Conservation (phyloP, 2,329 filamentous ascomycete genomes). For the Onygena corvina region DNA sequence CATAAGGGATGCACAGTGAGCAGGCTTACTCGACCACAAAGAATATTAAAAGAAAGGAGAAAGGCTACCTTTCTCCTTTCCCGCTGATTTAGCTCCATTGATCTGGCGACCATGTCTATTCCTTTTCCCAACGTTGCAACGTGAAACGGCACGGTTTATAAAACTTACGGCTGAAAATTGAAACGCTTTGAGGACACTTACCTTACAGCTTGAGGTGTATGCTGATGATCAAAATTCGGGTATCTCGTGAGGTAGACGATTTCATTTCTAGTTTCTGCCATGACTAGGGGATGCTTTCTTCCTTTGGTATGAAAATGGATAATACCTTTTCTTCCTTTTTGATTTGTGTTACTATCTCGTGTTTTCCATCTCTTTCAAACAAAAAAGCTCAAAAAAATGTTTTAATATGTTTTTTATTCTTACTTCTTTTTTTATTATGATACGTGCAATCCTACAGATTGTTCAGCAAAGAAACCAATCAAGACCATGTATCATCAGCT, state of each 20-base stretch:
- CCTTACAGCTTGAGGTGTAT: not conserved
- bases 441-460: not conserved
- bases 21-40: not conserved
- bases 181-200: not conserved
- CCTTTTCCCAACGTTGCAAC: not conserved
- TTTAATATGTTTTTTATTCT: not conserved
- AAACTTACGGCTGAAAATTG: not conserved
- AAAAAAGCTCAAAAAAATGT: not conserved
- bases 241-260: not conserved
- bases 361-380: not conserved
- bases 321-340: not conserved
- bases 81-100: not conserved
- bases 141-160: not conserved
- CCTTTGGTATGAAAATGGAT: not conserved
- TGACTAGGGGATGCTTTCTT: not conserved
- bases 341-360: not conserved
- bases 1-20: slow-evolving; percentile 16
- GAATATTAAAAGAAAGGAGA: too few species aligned
- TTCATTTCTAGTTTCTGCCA: not conserved
- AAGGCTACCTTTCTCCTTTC: too few species aligned
- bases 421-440: not conserved
- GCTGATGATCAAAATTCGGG: not conserved
- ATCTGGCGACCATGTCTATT: not conserved
- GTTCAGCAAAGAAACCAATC: not conserved
- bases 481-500: not conserved